Percentiles rank a stretch among this genome's conserved stretches.
Evolutionary conservation across 2,329 filamentous ascomycete species (phyloP).

Genomic region (Pseudogymnoascus sp.): DNA sequence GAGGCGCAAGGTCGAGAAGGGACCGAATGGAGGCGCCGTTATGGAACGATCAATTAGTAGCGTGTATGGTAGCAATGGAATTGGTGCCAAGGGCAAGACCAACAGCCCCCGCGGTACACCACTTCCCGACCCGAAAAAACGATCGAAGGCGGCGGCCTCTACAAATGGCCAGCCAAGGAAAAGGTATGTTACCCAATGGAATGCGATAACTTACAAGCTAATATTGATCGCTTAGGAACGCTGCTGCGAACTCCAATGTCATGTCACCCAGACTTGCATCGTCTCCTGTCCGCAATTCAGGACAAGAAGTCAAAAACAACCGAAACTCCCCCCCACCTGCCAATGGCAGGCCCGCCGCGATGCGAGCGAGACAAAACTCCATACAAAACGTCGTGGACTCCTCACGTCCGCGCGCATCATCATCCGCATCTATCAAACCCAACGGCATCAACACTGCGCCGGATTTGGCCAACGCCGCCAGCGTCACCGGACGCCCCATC

Average conservation of each 20-base stretch:
- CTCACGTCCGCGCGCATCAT: constrained; percentile 46
- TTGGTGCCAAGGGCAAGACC: constrained; percentile 48
- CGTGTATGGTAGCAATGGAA: constrained; percentile 42
- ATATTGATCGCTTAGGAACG: constrained; percentile 31
- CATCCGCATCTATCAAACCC: constrained; percentile 54
- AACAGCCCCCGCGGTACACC: constrained; percentile 65
- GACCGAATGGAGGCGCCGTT: constrained; percentile 40
- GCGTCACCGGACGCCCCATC: constrained; percentile 27
- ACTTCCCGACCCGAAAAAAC: constrained; percentile 62
- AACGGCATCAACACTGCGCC: constrained; percentile 41
- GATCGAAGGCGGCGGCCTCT: constrained; percentile 56
- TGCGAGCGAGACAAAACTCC: constrained; percentile 70
- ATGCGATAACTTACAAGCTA: constrained; percentile 14
- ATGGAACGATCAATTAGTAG: constrained; percentile 65
- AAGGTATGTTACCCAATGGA: constrained; percentile 48
- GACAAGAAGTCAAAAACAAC: constrained; percentile 52
- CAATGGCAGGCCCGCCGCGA: constrained; percentile 55
- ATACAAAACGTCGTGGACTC: constrained; percentile 53
- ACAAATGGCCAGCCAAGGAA: constrained; percentile 67
- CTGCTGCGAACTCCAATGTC: constrained; percentile 41
- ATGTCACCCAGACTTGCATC: constrained; percentile 67
- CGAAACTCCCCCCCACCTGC: constrained; percentile 53
- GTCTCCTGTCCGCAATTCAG: constrained; percentile 65
- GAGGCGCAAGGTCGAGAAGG: constrained; percentile 74
- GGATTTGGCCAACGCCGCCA: constrained; percentile 25